These are phyloP conservation scores for Suhomyces sp. DNA, from an alignment of 805 yeast genomes.

Conservation along the genomic window DNA sequence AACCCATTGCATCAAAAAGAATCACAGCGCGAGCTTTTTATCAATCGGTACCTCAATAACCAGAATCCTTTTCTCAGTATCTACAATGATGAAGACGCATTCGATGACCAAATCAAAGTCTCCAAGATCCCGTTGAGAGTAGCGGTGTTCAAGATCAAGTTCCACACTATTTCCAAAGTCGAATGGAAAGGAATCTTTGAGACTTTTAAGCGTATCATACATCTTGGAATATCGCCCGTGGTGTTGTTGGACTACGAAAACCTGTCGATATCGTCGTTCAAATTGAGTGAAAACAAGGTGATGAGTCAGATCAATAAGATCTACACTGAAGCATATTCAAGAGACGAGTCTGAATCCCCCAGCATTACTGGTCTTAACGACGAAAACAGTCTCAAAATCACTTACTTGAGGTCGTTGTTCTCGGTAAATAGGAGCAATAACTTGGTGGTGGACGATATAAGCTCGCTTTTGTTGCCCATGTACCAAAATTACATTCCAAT, in stretches of 20 bases:
- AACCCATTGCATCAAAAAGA: constrained; percentile 15
- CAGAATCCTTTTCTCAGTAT: constrained; percentile 33
- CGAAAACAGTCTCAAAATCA: constrained; percentile 19
- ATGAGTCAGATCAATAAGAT: constrained; percentile 31
- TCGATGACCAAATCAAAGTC: constrained; percentile 24
- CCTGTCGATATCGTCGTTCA: constrained; percentile 25
- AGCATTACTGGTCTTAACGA: constrained; percentile 8
- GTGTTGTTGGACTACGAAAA: constrained; percentile 37
- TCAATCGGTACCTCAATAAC: constrained; percentile 29
- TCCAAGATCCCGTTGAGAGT: constrained; percentile 46
- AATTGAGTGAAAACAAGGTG: constrained; percentile 28
- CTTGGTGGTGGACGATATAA: constrained; percentile 20
- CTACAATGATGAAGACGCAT: constrained; percentile 25
- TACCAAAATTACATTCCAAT: constrained; percentile 57
- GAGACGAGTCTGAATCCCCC: constrained; percentile 11
- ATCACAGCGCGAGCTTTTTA: constrained; percentile 29
- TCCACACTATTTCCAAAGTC: constrained; percentile 28
- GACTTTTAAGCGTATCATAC: constrained; percentile 52
- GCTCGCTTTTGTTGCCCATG: constrained; percentile 36
- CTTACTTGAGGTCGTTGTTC: constrained; percentile 27
- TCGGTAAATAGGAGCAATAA: constrained; percentile 6
- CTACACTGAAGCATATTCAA: constrained; percentile 12
- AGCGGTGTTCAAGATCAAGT: constrained; percentile 54
- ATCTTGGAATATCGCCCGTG: constrained; percentile 73
- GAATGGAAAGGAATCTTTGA: constrained; percentile 49